Evolutionary conservation across 116 monocot genomes (phyloP).

Genomic region (Trichopus zeylanicus): DNA sequence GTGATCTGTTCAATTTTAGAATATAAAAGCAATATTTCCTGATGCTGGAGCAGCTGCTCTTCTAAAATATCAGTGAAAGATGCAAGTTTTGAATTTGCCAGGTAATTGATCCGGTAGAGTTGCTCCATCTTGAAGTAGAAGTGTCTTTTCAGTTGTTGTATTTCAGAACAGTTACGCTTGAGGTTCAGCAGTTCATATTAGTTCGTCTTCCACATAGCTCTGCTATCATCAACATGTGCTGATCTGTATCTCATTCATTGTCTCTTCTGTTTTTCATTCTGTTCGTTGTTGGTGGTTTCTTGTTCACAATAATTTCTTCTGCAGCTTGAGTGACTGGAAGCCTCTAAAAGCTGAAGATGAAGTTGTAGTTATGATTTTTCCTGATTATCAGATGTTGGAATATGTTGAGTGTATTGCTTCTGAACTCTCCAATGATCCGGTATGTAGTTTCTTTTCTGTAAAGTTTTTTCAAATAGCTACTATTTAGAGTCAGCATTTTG

Average conservation of each 20-base stretch:
- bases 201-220: background rate
- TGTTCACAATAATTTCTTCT: background rate
- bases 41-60: constrained; percentile 93
- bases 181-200: no score
- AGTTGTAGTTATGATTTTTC: constrained; percentile 85
- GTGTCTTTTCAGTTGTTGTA: no score
- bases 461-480: background rate
- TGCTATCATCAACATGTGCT: background rate
- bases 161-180: no score
- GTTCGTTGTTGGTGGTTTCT: background rate
- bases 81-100: constrained; percentile 74
- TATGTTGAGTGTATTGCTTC: constrained; percentile 66
- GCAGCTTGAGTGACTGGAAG: constrained; percentile 88
- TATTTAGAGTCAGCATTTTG: background rate
- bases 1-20: constrained; percentile 37
- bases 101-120: constrained; percentile 17
- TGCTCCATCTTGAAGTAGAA: no score
- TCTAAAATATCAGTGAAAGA: constrained; percentile 78
- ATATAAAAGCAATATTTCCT: constrained; percentile 87
- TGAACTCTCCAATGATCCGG: constrained; percentile 55
- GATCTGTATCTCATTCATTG: background rate
- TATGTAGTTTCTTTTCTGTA: constrained; percentile 20
- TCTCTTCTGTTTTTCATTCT: background rate
- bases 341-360: constrained; percentile 87
- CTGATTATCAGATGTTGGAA: constrained; percentile 88